Evolutionary conservation across 495 filamentous ascomycete genomes (phyloP), one percentile per base, ranked within the genome.

Genomic region (Glarea lozoyensis): DNA sequence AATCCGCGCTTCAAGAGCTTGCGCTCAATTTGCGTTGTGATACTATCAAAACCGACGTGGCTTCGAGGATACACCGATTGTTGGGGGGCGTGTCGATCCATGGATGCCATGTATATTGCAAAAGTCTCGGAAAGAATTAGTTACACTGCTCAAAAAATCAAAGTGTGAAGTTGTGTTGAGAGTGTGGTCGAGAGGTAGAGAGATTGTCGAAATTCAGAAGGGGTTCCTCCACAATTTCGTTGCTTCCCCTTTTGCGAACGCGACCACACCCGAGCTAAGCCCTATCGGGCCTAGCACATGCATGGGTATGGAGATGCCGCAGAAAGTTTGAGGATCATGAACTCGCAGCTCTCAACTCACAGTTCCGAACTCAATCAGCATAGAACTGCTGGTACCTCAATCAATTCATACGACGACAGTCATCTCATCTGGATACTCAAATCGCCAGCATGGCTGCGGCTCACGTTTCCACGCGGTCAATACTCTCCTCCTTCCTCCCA

Each of bases 1-100:
- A 99, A 99, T 54, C 92, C 92, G 62, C 92, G 88, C 78, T 99
- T 99, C 65, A 99, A 69, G 54, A 99, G 84, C 81, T 99, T 99
- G 68, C 85, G 82, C 77, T 98, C 90, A 56, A 97, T 96, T 71
- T 97, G 89, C 25, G 81, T 85, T 45, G 89, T 95, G 68, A 97
- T 96, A 69, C 92, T 96, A 72, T 98, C 89, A 70, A 97, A 95
- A 77, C 93, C 89, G 68, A 97, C 92, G 74, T 97, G 90, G 79
- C 82, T 92, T 60, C 86, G 79, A 58, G 92, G 92, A 63, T 86
- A 94, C 56, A 97, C 85, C 20, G 76, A 69, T 52, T 64, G 60
- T 49, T 48, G 50, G 33, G 40, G 43, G 18, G 37, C 42, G 40
- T 55, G 45, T 53, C 49, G 49, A 18, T 56, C 49, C 37, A 51